Base-by-base conservation (phyloP, 805 yeast genomes). In the Priceomyces castillae region DNA sequence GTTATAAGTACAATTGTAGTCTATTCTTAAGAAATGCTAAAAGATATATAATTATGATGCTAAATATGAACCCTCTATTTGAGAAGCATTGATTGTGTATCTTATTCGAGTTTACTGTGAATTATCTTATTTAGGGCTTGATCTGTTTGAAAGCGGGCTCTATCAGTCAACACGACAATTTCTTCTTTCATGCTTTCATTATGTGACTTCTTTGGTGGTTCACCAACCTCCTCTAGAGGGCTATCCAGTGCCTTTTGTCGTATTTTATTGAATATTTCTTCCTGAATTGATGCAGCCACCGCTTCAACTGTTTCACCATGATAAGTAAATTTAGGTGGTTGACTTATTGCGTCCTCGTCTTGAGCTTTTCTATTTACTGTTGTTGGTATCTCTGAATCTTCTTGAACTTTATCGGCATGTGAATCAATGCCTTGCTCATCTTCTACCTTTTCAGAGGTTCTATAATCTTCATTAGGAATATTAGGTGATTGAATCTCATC, bases 101-200 rank as follows among this genome's bases (percentile, higher is more conserved):
- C 10, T 28, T n/a, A n/a, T n/a, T 28, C 15, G n/a, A 28, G 31
- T 28, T 53, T 58, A 37, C 57, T 47, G 43, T 62, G 70, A 11
- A 66, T 44, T 4, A 64, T 51, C 41, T 42, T 41, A 37, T 52
- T 57, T 15, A 67, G 40, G 5, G 57, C 67, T 22, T 43, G 44
- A 17, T 61, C 59, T 1, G 73, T 69, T 26, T 49, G 54, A 2
- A 39, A 19, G 25, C 56, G 52, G 2, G 74, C 74, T 43, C 49
- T 44, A 12, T 49, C 42, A 28, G 58, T 49, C 30, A 62, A 59
- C 22, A 44, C 44, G 4, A 46, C 49, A 26, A 70, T 41, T 34
- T 66, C 68, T 12, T 50, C 46, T 42, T 60, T 63, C 40, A 70
- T 57, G 41, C 69, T 73, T 35, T 56, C 42, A 16, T 67, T 67